phyloP scores from a whole-genome alignment of 345 rosid genomes.

The Carallia brachiata region DNA sequence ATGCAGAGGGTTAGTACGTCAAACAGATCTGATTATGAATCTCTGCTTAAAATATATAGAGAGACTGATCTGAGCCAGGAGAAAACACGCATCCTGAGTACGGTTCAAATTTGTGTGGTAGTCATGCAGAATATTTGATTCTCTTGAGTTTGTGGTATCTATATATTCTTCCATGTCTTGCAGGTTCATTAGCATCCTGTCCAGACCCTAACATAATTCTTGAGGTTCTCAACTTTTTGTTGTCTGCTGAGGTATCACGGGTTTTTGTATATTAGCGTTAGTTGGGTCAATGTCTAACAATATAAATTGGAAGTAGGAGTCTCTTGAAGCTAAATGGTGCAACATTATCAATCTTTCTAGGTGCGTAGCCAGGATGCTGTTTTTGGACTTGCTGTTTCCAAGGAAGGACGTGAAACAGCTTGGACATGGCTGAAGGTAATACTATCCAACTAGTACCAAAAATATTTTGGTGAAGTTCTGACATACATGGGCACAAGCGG shows the following conservation, averaged over 20 bases:
- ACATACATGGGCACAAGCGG: too few relatives aligned
- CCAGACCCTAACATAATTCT: constrained; percentile 56
- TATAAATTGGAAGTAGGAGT: neutral
- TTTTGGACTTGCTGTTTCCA: constrained; percentile 62
- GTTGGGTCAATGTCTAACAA: neutral
- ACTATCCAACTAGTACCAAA: neutral
- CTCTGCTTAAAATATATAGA: constrained; percentile 74
- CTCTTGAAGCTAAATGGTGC: constrained; percentile 1
- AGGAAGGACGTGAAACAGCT: constrained; percentile 90
- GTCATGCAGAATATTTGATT: constrained; percentile 7
- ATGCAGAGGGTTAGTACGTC: constrained; percentile 68
- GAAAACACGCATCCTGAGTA: constrained; percentile 91
- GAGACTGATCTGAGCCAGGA: constrained; percentile 96
- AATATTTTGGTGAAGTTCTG: neutral
- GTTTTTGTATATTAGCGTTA: neutral
- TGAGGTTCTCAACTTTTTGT: constrained; percentile 70
- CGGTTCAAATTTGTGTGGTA: neutral
- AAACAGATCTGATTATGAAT: constrained; percentile 66
- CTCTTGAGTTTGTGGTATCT: constrained; percentile 2
- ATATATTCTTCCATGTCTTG: constrained; percentile 4
- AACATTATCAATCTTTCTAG: constrained; percentile 30
- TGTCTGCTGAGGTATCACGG: constrained; percentile 68
- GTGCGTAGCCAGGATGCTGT: constrained; percentile 90
- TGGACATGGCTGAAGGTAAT: constrained; percentile 90
- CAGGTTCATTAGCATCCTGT: constrained; percentile 76